Percentiles rank a stretch among this genome's conserved stretches.
These are phyloP conservation scores for Domatiomyces globalis DNA, from an alignment of 2,329 filamentous ascomycete genomes.

Conservation along the genomic window DNA sequence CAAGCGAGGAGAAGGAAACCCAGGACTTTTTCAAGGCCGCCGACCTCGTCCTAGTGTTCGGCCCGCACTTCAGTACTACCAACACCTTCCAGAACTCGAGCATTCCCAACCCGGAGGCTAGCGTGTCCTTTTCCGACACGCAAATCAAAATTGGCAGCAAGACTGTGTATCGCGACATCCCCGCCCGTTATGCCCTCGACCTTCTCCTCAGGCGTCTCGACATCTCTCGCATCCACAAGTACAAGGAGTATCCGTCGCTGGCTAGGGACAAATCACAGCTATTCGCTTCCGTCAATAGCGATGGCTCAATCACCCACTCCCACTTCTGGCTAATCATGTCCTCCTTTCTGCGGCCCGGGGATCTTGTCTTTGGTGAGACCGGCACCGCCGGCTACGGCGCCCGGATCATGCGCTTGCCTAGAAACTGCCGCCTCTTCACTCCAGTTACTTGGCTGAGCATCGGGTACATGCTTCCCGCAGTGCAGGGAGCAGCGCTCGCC, in stretches of 20 bases:
- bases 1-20: conserved; percentile 24
- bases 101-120: conserved; percentile 23
- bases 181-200: conserved; percentile 1
- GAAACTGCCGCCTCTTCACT: conserved; percentile 33
- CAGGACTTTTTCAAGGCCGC: conserved; percentile 27
- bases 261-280: not conserved
- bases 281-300: conserved; percentile 13
- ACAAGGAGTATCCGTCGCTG: not conserved
- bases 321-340: conserved; percentile 35
- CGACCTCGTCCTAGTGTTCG: conserved; percentile 35
- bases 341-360: conserved; percentile 35
- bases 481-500: conserved; percentile 44
- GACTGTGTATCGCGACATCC: conserved; percentile 20
- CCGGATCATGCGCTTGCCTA: conserved; percentile 36
- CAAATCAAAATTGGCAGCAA: conserved; percentile 23
- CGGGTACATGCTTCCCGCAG: conserved; percentile 45
- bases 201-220: conserved; percentile 8
- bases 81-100: conserved; percentile 31
- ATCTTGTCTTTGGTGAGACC: conserved; percentile 44
- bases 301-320: conserved; percentile 1
- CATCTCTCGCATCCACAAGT: conserved; percentile 2
- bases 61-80: conserved; percentile 33
- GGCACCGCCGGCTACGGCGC: conserved; percentile 44
- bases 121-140: conserved; percentile 24
- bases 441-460: conserved; percentile 46